Evolutionary conservation across 2,329 filamentous ascomycete species (phyloP).

Genomic region (Albophoma yamanashiensis): DNA sequence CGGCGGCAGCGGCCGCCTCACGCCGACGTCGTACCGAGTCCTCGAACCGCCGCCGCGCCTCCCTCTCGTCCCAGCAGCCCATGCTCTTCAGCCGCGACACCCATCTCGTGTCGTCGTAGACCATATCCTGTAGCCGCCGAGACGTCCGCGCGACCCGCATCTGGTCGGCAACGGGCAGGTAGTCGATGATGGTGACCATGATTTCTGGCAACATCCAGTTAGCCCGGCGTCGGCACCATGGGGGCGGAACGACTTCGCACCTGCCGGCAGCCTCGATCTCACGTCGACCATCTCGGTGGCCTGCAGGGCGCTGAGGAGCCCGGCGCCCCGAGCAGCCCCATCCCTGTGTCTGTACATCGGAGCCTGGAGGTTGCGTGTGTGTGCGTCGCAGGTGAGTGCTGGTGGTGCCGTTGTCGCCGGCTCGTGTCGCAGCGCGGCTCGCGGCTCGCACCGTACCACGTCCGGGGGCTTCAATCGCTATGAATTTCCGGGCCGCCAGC

Average conservation of each 20-base stretch:
- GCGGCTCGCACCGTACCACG: not conserved
- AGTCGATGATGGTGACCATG: constrained; percentile 77
- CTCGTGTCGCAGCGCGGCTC: not conserved
- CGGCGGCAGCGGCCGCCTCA: constrained; percentile 34
- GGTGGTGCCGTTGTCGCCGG: not conserved
- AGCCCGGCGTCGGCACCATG: not conserved
- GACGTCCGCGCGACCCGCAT: constrained; percentile 78
- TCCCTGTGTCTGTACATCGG: constrained; percentile 33
- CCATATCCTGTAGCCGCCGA: constrained; percentile 88
- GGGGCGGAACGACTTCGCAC: constrained; percentile 31
- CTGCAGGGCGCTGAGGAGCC: constrained; percentile 67
- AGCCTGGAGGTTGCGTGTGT: not conserved
- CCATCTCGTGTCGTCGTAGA: constrained; percentile 96
- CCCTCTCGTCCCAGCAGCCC: constrained; percentile 83
- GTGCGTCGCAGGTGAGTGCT: not conserved
- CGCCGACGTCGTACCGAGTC: constrained; percentile 52
- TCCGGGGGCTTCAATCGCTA: not conserved
- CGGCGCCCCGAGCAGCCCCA: constrained; percentile 27
- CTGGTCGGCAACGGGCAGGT: constrained; percentile 76
- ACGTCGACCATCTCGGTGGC: constrained; percentile 70
- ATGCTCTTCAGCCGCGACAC: constrained; percentile 76
- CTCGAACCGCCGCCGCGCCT: constrained; percentile 73
- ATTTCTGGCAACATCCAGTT: constrained; percentile 49
- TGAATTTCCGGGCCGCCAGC: not conserved
- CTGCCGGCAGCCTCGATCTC: constrained; percentile 72